Percentiles rank a stretch among this genome's conserved stretches.
phyloP scores from a whole-genome alignment of 2,329 filamentous ascomycete species.

The Nothopassalora personata region DNA sequence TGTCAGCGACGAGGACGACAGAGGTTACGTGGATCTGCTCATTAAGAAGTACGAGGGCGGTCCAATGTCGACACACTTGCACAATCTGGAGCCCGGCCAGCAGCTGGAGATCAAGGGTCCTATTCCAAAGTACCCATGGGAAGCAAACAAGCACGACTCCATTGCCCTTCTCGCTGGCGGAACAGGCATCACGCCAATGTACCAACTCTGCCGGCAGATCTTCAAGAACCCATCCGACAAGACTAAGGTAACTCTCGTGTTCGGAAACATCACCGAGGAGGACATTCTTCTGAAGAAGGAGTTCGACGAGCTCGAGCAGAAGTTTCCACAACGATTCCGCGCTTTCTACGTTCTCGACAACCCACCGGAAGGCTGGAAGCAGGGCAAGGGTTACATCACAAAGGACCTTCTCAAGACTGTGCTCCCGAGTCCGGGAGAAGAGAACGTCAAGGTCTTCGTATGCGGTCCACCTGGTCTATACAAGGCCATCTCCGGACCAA shows the following conservation, averaged over 20 bases:
- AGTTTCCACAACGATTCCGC: conserved; percentile 88
- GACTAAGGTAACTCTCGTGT: conserved; percentile 94
- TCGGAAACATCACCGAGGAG: conserved; percentile 81
- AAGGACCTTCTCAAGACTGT: conserved; percentile 95
- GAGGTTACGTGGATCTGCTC: conserved; percentile 79
- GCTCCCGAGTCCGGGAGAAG: conserved; percentile 82
- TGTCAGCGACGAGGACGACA: conserved; percentile 73
- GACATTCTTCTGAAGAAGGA: conserved; percentile 90
- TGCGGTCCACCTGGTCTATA: conserved; percentile 90
- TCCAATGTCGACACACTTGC: conserved; percentile 85
- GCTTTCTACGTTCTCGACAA: conserved; percentile 92
- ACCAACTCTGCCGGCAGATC: conserved; percentile 83
- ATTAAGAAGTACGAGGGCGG: conserved; percentile 89
- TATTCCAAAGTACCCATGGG: conserved; percentile 87
- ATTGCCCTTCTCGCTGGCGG: conserved; percentile 85
- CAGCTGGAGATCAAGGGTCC: conserved; percentile 89
- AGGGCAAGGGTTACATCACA: conserved; percentile 72
- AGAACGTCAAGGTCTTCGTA: conserved; percentile 94
- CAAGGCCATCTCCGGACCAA: conserved; percentile 83
- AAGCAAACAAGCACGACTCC: conserved; percentile 86
- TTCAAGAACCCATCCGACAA: conserved; percentile 95
- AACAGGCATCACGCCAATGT: conserved; percentile 97
- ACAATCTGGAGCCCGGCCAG: conserved; percentile 76
- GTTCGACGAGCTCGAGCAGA: conserved; percentile 83
- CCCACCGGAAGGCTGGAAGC: conserved; percentile 69